Percentiles rank a stretch among this genome's conserved stretches.
phyloP scores from a whole-genome alignment of 768 basidiomycete species.

The Zangia roseola region DNA sequence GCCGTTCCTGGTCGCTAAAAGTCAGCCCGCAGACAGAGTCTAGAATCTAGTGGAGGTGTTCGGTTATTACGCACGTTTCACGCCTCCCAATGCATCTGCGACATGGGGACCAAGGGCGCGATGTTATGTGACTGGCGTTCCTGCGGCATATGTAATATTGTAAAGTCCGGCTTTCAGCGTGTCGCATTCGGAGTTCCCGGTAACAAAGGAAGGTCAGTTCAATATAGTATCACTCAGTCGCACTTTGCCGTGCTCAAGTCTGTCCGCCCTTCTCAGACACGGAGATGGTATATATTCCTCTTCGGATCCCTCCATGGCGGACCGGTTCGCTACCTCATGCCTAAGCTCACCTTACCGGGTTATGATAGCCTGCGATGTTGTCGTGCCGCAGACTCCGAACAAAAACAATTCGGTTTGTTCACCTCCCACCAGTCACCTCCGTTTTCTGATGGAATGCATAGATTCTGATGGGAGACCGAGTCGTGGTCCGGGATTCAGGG shows the following conservation, averaged over 20 bases:
- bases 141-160: constrained; percentile 62
- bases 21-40: constrained; percentile 24
- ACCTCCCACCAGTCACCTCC: constrained; percentile 16
- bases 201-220: constrained; percentile 54
- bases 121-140: constrained; percentile 56
- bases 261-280: constrained; percentile 37
- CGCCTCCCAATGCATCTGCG: constrained; percentile 66
- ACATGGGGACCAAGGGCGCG: constrained; percentile 55
- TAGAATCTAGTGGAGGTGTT: constrained; percentile 34
- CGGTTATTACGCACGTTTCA: constrained; percentile 60
- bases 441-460: constrained; percentile 33
- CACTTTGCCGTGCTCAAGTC: not conserved
- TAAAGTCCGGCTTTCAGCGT: constrained; percentile 54
- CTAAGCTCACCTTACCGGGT: constrained; percentile 65
- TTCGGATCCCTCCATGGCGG: constrained; percentile 55
- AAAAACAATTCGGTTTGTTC: constrained; percentile 28
- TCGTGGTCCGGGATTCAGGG: constrained; percentile 54
- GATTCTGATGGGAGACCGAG: constrained; percentile 46
- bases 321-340: constrained; percentile 63
- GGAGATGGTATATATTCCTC: constrained; percentile 66
- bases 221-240: constrained; percentile 2
- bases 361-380: constrained; percentile 58
- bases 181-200: constrained; percentile 55
- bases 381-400: constrained; percentile 34
- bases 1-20: constrained; percentile 3